Evolutionary conservation across 257 asterid species (phyloP), one percentile per base, ranked within the genome.

Genomic region (Solanum chiquidenum): DNA sequence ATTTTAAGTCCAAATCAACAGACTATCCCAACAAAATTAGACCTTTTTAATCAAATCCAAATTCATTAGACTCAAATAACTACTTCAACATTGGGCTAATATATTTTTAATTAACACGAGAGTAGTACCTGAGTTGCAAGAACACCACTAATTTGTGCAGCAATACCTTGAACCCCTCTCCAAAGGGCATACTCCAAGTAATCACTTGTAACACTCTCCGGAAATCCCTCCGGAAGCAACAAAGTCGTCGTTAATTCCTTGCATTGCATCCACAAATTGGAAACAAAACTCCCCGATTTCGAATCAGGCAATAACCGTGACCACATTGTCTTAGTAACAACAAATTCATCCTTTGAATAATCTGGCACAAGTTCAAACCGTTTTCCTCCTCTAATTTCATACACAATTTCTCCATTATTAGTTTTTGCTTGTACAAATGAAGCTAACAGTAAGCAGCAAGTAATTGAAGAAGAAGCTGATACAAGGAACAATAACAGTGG

Each of bases 121-220:
- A 77, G 13, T 7, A 77, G 84, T 89, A 96, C 99, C 98, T 95
- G 99, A 85, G 98, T 97, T 16, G 99, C 98, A 87, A 97, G 98
- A 89, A 97, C 99, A 21, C 98, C 98, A 83, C 96, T 97, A 52
- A 97, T 90, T 90, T 97, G 99, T 34, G 99, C 98, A 1, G 99
- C 99, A 87, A 97, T 88, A 82, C 99, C 99, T 92, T 97, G 99
- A 88, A 95, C 98, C 76, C 96, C 98, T 96, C 99, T 94, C 99
- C 99, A 97, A 79, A 97, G 93, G 10, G 99, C 96, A 90, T 97
- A 97, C 91, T 95, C 99, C 88, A 95, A 92, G 88, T 97, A 97
- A 91, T 97, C 99, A 85, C 94, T 93, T 6, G 98, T 97, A 5
- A 97, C 99, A 90, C 99, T 97, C 86, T 92, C 95, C 12, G 99